Conservation (phyloP, 805 yeast genomes). For the Zygosaccharomyces kombuchaensis region DNA sequence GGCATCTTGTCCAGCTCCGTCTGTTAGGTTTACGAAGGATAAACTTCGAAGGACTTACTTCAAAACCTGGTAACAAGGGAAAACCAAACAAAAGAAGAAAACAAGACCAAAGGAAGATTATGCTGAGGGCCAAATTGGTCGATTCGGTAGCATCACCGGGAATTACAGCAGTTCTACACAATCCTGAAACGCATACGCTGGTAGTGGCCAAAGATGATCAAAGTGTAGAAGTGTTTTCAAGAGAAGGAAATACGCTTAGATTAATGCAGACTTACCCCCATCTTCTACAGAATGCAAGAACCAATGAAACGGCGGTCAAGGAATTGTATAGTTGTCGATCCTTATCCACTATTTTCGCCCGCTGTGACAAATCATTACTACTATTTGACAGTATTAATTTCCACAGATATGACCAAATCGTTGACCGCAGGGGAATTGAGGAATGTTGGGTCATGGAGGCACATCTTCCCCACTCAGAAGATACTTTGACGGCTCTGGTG, state of each 20-base stretch:
- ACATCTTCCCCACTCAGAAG: slow-evolving; percentile 5
- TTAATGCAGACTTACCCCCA: slow-evolving; percentile 29
- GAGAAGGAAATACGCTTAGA: slow-evolving; percentile 20
- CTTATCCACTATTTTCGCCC: slow-evolving; percentile 29
- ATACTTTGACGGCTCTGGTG: slow-evolving; percentile 17
- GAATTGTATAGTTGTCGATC: slow-evolving; percentile 23
- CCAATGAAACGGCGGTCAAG: slow-evolving; percentile 18
- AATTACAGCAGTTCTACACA: slow-evolving; percentile 24
- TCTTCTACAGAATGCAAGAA: slow-evolving; percentile 21
- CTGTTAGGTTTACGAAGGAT: slow-evolving; percentile 2
- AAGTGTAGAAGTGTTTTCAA: slow-evolving; percentile 29
- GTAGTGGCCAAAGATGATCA: slow-evolving; percentile 28
- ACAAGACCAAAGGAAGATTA: slow-evolving; percentile 3
- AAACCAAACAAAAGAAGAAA: background rate
- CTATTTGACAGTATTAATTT: slow-evolving; percentile 31
- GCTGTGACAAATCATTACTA: slow-evolving; percentile 24
- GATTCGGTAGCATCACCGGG: slow-evolving; percentile 21
- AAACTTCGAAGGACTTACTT: background rate
- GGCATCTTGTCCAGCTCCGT: slow-evolving; percentile 6
- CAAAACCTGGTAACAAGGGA: background rate
- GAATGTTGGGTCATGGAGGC: slow-evolving; percentile 26
- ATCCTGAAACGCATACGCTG: slow-evolving; percentile 26
- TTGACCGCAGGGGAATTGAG: slow-evolving; percentile 31
- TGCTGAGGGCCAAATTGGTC: slow-evolving; percentile 24
- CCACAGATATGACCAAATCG: slow-evolving; percentile 31